Evolutionary conservation across 768 basidiomycete genomes (phyloP).

Genomic region (Leucocoprinus leucothites): DNA sequence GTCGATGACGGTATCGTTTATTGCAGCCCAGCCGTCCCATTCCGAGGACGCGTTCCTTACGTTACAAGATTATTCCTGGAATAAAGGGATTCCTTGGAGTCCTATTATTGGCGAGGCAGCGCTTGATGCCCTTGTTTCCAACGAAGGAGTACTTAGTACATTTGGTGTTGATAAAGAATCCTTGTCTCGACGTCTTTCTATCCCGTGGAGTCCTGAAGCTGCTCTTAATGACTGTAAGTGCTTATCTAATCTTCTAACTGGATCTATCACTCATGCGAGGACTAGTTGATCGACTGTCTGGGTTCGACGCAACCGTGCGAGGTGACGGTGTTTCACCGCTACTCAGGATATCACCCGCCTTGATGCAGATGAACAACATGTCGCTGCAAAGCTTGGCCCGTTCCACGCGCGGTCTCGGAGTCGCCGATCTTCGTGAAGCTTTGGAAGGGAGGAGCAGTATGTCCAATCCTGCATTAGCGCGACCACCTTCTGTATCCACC

Average conservation of each 20-base stretch:
- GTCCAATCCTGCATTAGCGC: constrained; percentile 69
- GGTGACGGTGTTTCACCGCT: constrained; percentile 72
- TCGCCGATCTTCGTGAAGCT: constrained; percentile 85
- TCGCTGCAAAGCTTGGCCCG: constrained; percentile 83
- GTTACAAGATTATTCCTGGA: constrained; percentile 12
- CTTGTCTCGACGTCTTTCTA: constrained; percentile 51
- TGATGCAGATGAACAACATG: constrained; percentile 91
- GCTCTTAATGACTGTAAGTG: constrained; percentile 76
- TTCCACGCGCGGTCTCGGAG: constrained; percentile 78
- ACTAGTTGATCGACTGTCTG: constrained; percentile 44
- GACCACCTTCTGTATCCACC: constrained; percentile 75
- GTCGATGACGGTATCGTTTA: constrained; percentile 10
- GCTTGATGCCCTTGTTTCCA: constrained; percentile 52
- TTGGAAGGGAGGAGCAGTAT: constrained; percentile 81
- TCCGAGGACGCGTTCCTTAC: constrained; percentile 12
- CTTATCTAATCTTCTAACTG: neutral
- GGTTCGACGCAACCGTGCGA: constrained; percentile 52
- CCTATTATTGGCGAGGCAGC: constrained; percentile 30
- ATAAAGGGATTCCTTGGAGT: constrained; percentile 2
- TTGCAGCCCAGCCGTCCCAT: neutral
- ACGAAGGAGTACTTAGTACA: constrained; percentile 53
- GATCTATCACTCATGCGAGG: neutral
- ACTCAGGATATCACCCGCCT: constrained; percentile 75
- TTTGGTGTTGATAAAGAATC: constrained; percentile 59
- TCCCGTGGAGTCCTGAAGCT: constrained; percentile 69